Percentiles rank a stretch among this genome's conserved stretches.
These are phyloP conservation scores for Haplosporangium gracile DNA, from an alignment of 192 early-diverging fungal genomes.

Conservation along the genomic window DNA sequence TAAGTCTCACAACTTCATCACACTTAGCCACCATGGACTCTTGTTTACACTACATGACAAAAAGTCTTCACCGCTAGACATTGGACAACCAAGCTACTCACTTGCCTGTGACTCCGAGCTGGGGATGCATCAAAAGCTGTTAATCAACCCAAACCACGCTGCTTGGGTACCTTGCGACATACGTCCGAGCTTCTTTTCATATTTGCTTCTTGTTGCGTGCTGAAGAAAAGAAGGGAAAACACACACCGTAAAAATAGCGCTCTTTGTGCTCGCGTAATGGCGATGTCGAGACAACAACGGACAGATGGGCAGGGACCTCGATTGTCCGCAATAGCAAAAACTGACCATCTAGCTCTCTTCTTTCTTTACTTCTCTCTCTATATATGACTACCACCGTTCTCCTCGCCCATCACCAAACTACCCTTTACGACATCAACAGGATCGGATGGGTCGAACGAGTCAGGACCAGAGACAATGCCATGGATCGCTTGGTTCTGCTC, in stretches of 20 bases:
- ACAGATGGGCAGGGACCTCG: background rate
- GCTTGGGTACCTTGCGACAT: background rate
- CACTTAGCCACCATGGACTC: background rate
- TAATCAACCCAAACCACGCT: background rate
- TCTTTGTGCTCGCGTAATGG: background rate
- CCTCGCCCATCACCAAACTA: background rate
- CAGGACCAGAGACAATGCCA: constrained; percentile 65
- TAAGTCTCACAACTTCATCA: constrained; percentile 8
- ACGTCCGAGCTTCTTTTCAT: background rate
- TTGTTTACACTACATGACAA: background rate
- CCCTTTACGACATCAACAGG: constrained; percentile 31
- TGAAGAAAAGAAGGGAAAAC: background rate
- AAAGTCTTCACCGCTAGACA: background rate
- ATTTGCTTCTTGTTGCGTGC: background rate
- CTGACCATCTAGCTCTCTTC: background rate
- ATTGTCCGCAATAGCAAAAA: background rate
- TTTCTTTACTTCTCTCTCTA: background rate
- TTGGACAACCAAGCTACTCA: background rate
- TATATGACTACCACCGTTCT: background rate
- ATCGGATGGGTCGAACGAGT: constrained; percentile 62
- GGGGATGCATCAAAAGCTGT: background rate
- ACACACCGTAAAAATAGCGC: no score
- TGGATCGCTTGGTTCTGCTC: constrained; percentile 89
- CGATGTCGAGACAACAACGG: background rate
- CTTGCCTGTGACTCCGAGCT: no score